phyloP scores from a whole-genome alignment of 352 stramenopile genomes.

The Phytophthora citricola region DNA sequence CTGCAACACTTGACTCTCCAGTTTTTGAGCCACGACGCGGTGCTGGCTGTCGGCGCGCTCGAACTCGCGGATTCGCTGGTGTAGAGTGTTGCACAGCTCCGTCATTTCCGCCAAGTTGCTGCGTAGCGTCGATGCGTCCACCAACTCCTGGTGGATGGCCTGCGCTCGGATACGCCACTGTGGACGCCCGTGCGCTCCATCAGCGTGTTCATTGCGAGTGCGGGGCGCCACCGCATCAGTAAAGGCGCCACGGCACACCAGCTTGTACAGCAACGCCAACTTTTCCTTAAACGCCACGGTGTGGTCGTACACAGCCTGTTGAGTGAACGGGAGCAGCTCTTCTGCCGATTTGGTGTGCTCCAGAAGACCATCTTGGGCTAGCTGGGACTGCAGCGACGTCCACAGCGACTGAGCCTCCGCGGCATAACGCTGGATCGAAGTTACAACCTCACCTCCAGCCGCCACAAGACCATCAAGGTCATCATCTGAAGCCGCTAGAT shows the following conservation, averaged over 20 bases:
- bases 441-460: conserved; percentile 65
- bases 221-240: conserved; percentile 73
- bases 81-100: conserved; percentile 68
- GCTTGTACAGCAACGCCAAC: conserved; percentile 69
- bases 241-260: conserved; percentile 79
- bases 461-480: conserved; percentile 71
- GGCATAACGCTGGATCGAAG: conserved; percentile 61
- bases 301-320: conserved; percentile 51
- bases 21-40: conserved; percentile 80
- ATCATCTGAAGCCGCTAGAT: conserved; percentile 69
- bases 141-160: conserved; percentile 71
- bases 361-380: conserved; percentile 32
- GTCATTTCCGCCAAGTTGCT: conserved; percentile 67
- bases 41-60: conserved; percentile 79
- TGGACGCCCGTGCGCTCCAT: conserved; percentile 46
- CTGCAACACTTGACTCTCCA: conserved; percentile 76
- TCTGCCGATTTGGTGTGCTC: conserved; percentile 27
- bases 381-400: conserved; percentile 47
- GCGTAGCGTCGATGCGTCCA: conserved; percentile 68
- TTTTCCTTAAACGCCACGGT: conserved; percentile 71
- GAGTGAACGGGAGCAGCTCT: conserved; percentile 53
- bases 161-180: conserved; percentile 82
- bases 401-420: conserved; percentile 55
- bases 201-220: conserved; percentile 28
- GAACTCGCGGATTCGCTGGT: conserved; percentile 75